Evolutionary conservation across 2,329 filamentous ascomycete genomes (phyloP).

Genomic region (Pyricularia sp.): DNA sequence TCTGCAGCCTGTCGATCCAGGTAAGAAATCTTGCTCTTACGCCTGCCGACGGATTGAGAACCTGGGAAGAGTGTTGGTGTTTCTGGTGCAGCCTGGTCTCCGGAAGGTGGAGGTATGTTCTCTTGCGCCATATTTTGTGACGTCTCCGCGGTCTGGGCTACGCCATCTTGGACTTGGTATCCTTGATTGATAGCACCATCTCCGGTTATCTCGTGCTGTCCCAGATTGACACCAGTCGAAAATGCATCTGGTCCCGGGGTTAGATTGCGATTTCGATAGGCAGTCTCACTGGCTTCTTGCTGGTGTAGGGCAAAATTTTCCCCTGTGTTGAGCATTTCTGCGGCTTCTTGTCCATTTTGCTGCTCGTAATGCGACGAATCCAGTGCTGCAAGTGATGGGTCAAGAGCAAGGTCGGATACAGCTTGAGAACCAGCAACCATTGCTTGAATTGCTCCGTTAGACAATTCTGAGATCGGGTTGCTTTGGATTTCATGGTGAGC

Average conservation of each 20-base stretch:
- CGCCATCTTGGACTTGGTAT: neutral
- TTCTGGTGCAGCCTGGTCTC: neutral
- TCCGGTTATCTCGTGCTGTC: neutral
- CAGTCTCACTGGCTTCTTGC: neutral
- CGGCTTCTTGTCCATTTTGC: neutral
- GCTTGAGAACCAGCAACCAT: neutral
- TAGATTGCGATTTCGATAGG: neutral
- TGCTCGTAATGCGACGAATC: neutral
- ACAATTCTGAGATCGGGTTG: neutral
- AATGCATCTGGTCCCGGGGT: neutral
- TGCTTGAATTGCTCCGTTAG: neutral
- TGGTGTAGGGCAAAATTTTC: neutral
- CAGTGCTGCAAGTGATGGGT: neutral
- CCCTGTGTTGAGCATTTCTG: neutral
- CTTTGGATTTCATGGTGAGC: neutral
- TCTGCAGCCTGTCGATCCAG: conserved; percentile 1
- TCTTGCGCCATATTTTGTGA: neutral
- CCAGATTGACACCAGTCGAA: neutral
- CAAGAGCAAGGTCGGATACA: neutral
- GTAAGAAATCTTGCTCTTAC: neutral
- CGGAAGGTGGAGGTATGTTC: neutral
- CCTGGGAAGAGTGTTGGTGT: neutral
- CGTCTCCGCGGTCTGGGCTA: neutral
- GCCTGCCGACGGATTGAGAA: neutral
- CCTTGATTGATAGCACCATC: neutral